phyloP scores from a whole-genome alignment of 2,329 filamentous ascomycete species.

The Colletotrichum falcatum region DNA sequence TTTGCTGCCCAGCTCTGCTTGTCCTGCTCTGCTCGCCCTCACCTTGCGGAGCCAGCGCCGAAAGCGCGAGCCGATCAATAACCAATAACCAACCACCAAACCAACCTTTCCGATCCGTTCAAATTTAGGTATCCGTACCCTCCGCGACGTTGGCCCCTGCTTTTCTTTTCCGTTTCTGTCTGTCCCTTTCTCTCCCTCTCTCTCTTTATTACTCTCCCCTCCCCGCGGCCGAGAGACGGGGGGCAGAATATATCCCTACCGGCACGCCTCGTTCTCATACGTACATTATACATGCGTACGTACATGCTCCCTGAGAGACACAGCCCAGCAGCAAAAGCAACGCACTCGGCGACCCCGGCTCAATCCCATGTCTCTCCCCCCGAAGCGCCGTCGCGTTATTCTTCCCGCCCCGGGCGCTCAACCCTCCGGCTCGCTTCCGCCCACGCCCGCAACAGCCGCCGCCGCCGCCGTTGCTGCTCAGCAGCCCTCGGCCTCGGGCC shows the following conservation, averaged over 20 bases:
- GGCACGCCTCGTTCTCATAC: too few relatives aligned
- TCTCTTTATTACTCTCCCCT: too few relatives aligned
- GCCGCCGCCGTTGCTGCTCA: neutral
- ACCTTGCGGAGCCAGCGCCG: neutral
- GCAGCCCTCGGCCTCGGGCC: neutral
- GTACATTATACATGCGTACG: neutral
- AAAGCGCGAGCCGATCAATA: neutral
- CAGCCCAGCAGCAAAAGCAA: neutral
- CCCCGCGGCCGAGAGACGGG: neutral
- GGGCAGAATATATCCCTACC: neutral
- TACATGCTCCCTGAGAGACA: neutral
- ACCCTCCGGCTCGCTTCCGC: neutral
- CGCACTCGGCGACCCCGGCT: neutral
- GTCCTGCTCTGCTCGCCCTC: neutral
- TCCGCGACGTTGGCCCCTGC: neutral
- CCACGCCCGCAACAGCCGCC: neutral
- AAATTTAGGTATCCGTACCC: too few relatives aligned
- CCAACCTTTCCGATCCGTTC: neutral
- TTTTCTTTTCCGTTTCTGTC: too few relatives aligned
- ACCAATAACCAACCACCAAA: too few relatives aligned
- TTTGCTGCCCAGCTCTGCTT: neutral
- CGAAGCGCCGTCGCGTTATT: conserved; percentile 37
- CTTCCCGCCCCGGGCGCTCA: conserved; percentile 29
- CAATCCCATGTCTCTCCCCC: conserved; percentile 28
- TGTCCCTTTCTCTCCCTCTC: too few relatives aligned